Evolutionary conservation across 2,329 filamentous ascomycete species (phyloP).

Genomic region (Thielaviopsis musarum): DNA sequence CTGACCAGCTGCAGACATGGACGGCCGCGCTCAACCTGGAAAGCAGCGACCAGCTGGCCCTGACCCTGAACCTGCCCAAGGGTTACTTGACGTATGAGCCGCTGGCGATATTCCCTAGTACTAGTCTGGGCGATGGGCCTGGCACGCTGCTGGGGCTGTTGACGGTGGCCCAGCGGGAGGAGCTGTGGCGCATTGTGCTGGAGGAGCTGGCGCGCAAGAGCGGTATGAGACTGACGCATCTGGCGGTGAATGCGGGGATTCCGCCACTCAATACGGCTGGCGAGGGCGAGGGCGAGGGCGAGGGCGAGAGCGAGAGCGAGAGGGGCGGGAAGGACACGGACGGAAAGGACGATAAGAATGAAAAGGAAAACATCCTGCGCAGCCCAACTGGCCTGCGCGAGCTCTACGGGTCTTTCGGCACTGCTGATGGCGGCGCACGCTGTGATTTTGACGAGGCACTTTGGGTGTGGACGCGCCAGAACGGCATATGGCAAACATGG

Average conservation of each 20-base stretch:
- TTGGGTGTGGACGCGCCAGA: slow-evolving; percentile 66
- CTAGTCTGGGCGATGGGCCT: slow-evolving; percentile 30
- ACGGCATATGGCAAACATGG: slow-evolving; percentile 71
- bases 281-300: not conserved
- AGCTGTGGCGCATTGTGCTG: slow-evolving; percentile 35
- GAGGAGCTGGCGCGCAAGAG: slow-evolving; percentile 26
- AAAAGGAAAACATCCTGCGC: slow-evolving; percentile 51
- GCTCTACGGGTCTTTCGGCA: slow-evolving; percentile 60
- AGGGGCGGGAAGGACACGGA: not conserved
- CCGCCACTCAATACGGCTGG: slow-evolving; percentile 22
- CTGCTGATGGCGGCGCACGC: slow-evolving; percentile 16
- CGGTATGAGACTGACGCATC: slow-evolving; percentile 31
- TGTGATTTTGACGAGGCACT: slow-evolving; percentile 49
- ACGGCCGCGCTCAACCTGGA: not conserved
- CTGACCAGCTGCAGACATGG: not conserved
- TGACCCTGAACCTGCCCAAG: slow-evolving; percentile 4
- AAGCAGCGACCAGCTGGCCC: not conserved
- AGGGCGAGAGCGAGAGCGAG: too few relatives aligned
- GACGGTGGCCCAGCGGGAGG: slow-evolving; percentile 15
- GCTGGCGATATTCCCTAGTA: slow-evolving; percentile 42
- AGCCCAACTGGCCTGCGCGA: slow-evolving; percentile 54
- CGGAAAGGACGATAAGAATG: slow-evolving; percentile 9
- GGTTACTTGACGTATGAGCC: slow-evolving; percentile 44
- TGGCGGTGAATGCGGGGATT: slow-evolving; percentile 46
- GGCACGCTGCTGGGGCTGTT: slow-evolving; percentile 25